phyloP scores from a whole-genome alignment of 2,329 filamentous ascomycete genomes.

The Diplocarpon rosae region DNA sequence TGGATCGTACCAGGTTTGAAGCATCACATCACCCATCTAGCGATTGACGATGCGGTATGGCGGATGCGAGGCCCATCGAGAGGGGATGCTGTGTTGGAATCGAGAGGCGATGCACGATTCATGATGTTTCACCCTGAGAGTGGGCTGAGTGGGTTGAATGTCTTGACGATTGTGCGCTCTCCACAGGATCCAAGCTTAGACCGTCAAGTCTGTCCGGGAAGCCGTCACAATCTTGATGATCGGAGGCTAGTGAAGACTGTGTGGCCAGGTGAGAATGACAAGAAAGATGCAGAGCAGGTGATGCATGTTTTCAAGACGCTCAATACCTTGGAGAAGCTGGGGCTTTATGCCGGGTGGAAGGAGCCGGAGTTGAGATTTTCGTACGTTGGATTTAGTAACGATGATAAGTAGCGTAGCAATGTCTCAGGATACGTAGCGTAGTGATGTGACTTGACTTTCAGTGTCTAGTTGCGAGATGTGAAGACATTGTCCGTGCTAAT shows the following conservation, averaged over 20 bases:
- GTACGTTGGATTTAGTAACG: too few species aligned
- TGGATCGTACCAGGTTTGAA: background rate
- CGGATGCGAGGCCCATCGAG: background rate
- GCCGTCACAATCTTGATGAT: background rate
- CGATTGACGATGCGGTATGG: constrained; percentile 4
- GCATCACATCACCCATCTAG: background rate
- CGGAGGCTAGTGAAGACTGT: background rate
- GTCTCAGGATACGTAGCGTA: background rate
- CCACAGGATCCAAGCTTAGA: background rate
- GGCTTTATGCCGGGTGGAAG: constrained; percentile 1
- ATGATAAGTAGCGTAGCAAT: too few species aligned
- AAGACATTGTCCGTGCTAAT: too few species aligned
- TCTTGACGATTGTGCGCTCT: background rate
- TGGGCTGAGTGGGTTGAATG: background rate
- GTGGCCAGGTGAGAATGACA: background rate
- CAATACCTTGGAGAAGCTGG: background rate
- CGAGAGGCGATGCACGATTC: constrained; percentile 1
- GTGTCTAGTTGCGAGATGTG: too few species aligned
- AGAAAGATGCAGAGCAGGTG: background rate
- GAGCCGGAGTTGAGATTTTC: constrained; percentile 5
- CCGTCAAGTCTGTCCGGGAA: too few species aligned
- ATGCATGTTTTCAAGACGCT: constrained; percentile 1
- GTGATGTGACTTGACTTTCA: too few species aligned
- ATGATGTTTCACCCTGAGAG: constrained; percentile 2
- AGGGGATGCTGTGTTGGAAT: constrained; percentile 1